Evolutionary conservation across 2,329 filamentous ascomycete genomes (phyloP), one percentile per base, ranked within the genome.

Genomic region (Pestalotiopsis sp.): DNA sequence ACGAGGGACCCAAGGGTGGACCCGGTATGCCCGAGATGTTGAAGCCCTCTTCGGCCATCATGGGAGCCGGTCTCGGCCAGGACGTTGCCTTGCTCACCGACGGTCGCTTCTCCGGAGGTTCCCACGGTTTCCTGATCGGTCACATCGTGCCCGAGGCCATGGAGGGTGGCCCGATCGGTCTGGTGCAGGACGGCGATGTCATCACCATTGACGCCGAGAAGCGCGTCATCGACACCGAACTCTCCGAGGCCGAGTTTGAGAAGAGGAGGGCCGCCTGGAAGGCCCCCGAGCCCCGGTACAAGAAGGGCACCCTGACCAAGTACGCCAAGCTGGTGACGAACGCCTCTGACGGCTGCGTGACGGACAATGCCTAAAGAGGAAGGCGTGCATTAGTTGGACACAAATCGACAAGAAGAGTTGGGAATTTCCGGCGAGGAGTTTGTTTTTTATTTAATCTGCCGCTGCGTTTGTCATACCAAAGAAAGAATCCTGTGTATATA

Each of bases 11-110:
- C 70, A 97, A 95, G 83, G 95, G 95, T 73, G 95, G 95, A 0
- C 95, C 95, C 1, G 95, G 95, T 68, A 98, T 98, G 92, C 95
- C 94, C 40, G 95, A 98, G 83, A 95, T 97, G 86, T 85, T 98
- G 71, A 97, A 97, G 85, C 93, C 95, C n/a, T 93, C 89, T 66
- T 94, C 93, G 0, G 93, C 94, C 64, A 92, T 98, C 76, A 97
- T 97, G 93, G 95, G 95, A 66, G 93, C 94, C 5, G 92, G 92
- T 49, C 87, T 98, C 58, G 91, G 91, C 73, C 87, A 92, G 75
- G 91, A 93, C 73, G 90, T 93, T 14, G 92, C 92, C 1, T 87
- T 94, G 61, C 85, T 94, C 70, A 93, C 92, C 2, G 91, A 94
- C 75, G 90, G 90, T 0, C 89, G 92, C 52, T 95, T 94, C 85